These are phyloP conservation scores for Globisporangium emineosum DNA, from an alignment of 352 stramenopile species.

Conservation along the genomic window DNA sequence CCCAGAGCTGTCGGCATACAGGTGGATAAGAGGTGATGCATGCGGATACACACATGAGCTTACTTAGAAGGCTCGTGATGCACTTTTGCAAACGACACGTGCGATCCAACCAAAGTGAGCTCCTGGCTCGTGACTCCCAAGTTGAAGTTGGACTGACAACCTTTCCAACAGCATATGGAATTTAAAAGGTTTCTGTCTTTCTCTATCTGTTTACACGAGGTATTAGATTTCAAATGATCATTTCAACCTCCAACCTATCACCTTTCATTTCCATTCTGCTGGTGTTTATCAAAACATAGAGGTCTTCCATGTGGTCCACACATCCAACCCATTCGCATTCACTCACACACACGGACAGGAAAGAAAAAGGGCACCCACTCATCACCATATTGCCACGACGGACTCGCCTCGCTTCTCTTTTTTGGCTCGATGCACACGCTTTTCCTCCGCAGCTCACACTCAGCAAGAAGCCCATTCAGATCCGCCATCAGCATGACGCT, in stretches of 20 bases:
- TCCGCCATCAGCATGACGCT: neutral
- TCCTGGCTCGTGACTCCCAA: neutral
- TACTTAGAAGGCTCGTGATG: no score
- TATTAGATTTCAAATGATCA: neutral
- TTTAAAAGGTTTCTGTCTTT: neutral
- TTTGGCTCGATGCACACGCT: neutral
- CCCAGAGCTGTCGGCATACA: no score
- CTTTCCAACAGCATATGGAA: neutral
- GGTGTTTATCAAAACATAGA: neutral
- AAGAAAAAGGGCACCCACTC: constrained; percentile 1
- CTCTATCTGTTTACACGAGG: neutral
- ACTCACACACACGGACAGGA: neutral
- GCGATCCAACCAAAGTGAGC: no score
- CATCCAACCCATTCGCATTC: neutral
- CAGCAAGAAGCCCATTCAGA: no score
- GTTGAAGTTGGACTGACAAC: constrained; percentile 1
- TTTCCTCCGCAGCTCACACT: no score
- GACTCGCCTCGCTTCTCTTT: neutral
- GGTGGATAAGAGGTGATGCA: no score
- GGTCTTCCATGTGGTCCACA: constrained; percentile 9
- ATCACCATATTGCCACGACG: neutral
- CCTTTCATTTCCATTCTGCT: no score
- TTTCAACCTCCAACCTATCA: no score
- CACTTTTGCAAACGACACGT: no score
- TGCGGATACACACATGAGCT: no score